phyloP scores from a whole-genome alignment of 768 basidiomycete genomes.

The Tricholoma matsutake region DNA sequence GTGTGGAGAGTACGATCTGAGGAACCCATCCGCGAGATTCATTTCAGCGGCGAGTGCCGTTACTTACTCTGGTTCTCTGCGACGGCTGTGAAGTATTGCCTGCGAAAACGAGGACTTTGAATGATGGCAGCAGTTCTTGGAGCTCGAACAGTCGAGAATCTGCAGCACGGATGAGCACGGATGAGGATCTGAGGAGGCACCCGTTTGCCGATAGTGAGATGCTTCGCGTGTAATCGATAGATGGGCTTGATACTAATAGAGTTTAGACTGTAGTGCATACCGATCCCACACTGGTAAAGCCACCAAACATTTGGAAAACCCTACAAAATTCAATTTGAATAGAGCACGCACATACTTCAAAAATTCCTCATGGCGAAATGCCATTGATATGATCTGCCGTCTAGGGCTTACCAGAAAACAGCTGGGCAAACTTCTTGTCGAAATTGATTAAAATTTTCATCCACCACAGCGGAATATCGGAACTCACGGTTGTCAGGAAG shows the following conservation, averaged over 20 bases:
- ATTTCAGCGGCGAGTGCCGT: slow-evolving; percentile 32
- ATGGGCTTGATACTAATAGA: slow-evolving; percentile 37
- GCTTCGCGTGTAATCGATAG: slow-evolving; percentile 35
- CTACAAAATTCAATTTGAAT: slow-evolving; percentile 20
- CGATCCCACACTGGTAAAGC: slow-evolving; percentile 52
- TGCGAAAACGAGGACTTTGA: slow-evolving; percentile 53
- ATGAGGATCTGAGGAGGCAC: slow-evolving; percentile 47
- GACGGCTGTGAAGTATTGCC: slow-evolving; percentile 37
- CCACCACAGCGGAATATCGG: not conserved
- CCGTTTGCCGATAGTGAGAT: slow-evolving; percentile 50
- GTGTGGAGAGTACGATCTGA: slow-evolving; percentile 27
- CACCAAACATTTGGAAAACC: slow-evolving; percentile 50
- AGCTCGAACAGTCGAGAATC: slow-evolving; percentile 50
- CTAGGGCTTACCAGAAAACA: slow-evolving; percentile 69
- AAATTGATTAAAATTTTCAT: slow-evolving; percentile 66
- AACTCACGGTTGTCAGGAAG: slow-evolving; percentile 51
- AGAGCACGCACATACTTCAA: slow-evolving; percentile 30
- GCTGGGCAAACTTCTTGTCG: slow-evolving; percentile 58
- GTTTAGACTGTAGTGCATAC: slow-evolving; percentile 50
- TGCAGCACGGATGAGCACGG: slow-evolving; percentile 45
- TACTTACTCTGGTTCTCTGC: slow-evolving; percentile 30
- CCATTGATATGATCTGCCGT: slow-evolving; percentile 45
- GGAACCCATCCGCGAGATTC: slow-evolving; percentile 20
- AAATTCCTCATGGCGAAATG: slow-evolving; percentile 52
- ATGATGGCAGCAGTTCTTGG: slow-evolving; percentile 51